Conservation (phyloP, 176 grass and related monocot species). For the Aegilops bicornis region DNA sequence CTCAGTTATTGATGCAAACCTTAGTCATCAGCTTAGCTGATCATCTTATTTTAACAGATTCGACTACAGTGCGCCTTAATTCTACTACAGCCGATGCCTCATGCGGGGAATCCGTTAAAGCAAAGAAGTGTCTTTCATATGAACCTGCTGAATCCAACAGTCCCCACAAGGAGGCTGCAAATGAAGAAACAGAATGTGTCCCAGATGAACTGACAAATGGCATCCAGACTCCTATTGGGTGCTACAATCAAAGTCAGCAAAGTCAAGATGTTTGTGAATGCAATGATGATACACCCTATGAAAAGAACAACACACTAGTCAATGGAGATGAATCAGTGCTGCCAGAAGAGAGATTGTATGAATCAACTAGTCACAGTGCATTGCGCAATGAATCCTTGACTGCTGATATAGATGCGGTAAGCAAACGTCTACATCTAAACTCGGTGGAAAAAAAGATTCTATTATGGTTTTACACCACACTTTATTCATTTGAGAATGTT, state of each 20-base stretch:
- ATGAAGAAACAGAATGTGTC: slow-evolving; percentile 28
- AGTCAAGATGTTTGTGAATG: slow-evolving; percentile 22
- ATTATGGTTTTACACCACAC: not conserved
- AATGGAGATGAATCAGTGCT: slow-evolving; percentile 3
- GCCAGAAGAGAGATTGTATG: slow-evolving; percentile 9
- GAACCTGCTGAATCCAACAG: slow-evolving; percentile 21
- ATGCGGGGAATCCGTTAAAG: slow-evolving; percentile 5
- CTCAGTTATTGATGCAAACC: not conserved
- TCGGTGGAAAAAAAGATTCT: not conserved
- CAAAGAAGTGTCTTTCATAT: slow-evolving; percentile 38
- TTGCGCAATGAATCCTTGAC: slow-evolving; percentile 12
- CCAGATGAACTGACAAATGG: slow-evolving; percentile 15
- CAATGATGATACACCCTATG: slow-evolving; percentile 10
- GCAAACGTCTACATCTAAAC: not conserved
- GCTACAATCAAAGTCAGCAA: slow-evolving; percentile 19
- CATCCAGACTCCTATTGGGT: slow-evolving; percentile 13
- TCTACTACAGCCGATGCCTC: not conserved
- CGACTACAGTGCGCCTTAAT: slow-evolving; percentile 6
- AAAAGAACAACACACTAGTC: slow-evolving; percentile 13
- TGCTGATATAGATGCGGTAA: slow-evolving; percentile 45
- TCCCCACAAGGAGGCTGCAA: slow-evolving; percentile 27
- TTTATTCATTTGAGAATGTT: slow-evolving; percentile 17
- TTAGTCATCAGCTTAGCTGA: not conserved
- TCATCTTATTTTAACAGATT: slow-evolving; percentile 40
- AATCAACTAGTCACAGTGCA: slow-evolving; percentile 22